Base-by-base conservation (phyloP, 1,284 basidiomycete genomes). In the Fomitopsis betulina region DNA sequence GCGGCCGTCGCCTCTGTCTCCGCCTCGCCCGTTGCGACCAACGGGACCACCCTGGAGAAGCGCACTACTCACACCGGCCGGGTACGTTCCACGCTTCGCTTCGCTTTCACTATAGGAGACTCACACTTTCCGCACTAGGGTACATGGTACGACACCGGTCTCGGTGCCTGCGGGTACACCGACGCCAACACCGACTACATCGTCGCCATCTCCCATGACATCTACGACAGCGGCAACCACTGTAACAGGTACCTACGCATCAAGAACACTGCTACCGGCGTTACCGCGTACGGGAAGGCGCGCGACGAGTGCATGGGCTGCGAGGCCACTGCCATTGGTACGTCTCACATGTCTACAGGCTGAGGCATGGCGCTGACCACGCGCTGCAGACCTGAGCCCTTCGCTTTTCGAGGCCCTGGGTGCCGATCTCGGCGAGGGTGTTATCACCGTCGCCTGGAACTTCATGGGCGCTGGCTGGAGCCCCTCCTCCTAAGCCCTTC, bases 31-130 rank as follows among this genome's bases (percentile, higher is more conserved):
- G 64, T 85, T 30, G 72, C 76, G 50, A 56, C 32, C 55, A 62
- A 64, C 53, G 49, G 33, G 49, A 69, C 62, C 38, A 56, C 56
- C 35, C 72, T 85, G 43, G 77, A 79, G 61, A 83, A 79, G 69
- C 79, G 85, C 52, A 60, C 73, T 50, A 73, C 76, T 5, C 79
- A 76, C 65, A 65, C 59, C 19, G 84, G 84, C 42, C 70, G 72
- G 63, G 84, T 84, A 65, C 64, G 80, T 72, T 5, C 42, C 45
- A 61, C 63, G 30, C 40, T 32, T 54, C 55, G 32, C 47, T 30
- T 30, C 27, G 4, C 39, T 53, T 25, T 52, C 53, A 19, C 40
- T 35, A 50, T 50, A 38, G 4, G 17, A 37, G 60, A 60, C 30
- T 58, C 37, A 45, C 53, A 53, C 49, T 32, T 50, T 56, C 52